Evolutionary conservation across 768 basidiomycete genomes (phyloP).

Genomic region (Coprinopsis cinerea): DNA sequence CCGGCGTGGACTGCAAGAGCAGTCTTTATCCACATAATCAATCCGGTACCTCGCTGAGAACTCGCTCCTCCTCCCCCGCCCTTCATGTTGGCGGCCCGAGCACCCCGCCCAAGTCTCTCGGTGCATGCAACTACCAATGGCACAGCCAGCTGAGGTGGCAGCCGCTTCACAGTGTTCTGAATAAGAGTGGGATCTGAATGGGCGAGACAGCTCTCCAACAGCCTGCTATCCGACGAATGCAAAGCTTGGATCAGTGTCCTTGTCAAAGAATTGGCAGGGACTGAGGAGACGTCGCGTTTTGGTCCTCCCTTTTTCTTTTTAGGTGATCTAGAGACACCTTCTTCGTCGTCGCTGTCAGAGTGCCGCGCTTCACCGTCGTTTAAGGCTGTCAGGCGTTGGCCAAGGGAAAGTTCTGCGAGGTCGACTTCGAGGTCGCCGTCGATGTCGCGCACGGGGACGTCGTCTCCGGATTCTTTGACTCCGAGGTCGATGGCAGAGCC

Average conservation of each 20-base stretch:
- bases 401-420: constrained; percentile 86
- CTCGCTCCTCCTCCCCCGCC: constrained; percentile 77
- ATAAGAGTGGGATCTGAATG: constrained; percentile 82
- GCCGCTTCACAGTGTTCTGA: constrained; percentile 75
- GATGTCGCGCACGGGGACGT: constrained; percentile 38
- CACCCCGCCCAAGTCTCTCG: constrained; percentile 78
- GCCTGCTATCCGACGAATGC: constrained; percentile 85
- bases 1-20: constrained; percentile 83
- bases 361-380: constrained; percentile 36
- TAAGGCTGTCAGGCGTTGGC: constrained; percentile 79
- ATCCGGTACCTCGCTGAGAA: constrained; percentile 63
- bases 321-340: constrained; percentile 23
- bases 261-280: constrained; percentile 83
- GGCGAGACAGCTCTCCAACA: constrained; percentile 81
- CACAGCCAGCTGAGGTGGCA: constrained; percentile 84
- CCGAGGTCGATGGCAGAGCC: constrained; percentile 61
- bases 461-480: constrained; percentile 52
- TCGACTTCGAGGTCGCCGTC: constrained; percentile 77
- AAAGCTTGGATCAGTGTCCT: constrained; percentile 93
- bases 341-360: constrained; percentile 43
- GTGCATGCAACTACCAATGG: constrained; percentile 84
- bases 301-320: constrained; percentile 22
- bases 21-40: constrained; percentile 75
- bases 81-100: constrained; percentile 64
- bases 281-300: constrained; percentile 31